phyloP scores from a whole-genome alignment of 441 rosid species.

The Erodium moschatum region DNA sequence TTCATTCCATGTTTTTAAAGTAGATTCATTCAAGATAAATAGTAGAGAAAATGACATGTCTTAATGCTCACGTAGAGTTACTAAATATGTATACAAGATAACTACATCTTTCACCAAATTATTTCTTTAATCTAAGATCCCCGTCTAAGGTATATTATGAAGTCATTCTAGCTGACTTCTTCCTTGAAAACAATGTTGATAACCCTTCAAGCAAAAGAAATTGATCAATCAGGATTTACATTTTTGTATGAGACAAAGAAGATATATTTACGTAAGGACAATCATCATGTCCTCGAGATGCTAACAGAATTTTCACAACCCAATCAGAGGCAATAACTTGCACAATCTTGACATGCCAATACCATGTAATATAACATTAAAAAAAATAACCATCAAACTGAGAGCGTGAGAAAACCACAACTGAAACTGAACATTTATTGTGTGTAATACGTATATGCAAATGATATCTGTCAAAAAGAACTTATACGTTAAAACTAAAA shows the following conservation, averaged over 20 bases:
- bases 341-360: no score
- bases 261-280: neutral
- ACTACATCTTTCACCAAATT: neutral
- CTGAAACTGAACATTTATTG: no score
- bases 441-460: no score
- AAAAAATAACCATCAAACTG: no score
- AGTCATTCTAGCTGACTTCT: neutral
- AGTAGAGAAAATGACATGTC: neutral
- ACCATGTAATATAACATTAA: no score
- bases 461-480: no score
- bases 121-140: neutral
- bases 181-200: neutral
- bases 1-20: neutral
- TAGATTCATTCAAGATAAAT: neutral
- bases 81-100: neutral
- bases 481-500: no score
- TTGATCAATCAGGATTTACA: neutral
- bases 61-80: neutral
- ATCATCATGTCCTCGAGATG: neutral
- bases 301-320: neutral
- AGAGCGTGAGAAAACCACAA: no score
- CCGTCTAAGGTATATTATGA: neutral
- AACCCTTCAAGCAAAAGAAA: neutral
- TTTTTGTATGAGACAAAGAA: neutral
- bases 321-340: neutral